Base-by-base conservation (phyloP, 768 basidiomycete genomes). In the Pluteus cervinus region DNA sequence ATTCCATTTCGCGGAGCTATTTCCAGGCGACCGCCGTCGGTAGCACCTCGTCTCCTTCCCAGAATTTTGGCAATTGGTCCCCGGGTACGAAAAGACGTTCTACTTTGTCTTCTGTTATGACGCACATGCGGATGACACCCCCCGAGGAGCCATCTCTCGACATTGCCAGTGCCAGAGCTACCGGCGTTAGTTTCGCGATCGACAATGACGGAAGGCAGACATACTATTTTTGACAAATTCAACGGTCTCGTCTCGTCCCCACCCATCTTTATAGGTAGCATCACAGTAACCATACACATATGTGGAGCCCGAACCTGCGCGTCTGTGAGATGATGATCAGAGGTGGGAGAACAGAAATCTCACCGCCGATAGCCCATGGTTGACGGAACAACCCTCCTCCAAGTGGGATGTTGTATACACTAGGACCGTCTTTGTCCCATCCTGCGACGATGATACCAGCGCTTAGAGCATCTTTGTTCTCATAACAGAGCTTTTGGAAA, bases 241-340 rank as follows among this genome's bases (percentile, higher is more conserved):
- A 39, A 99, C 65, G 0, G 92, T 96, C 63, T 97, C 79, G 25
- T 91, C 88, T 48, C 75, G 75, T 5, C 76, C 79, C 92, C 89
- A 94, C 11, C 86, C 89, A 20, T 97, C 93, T 60, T 80, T 65
- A 57, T 86, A 99, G 18, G 92, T 97, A n/a, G 96, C 91, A 58
- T 99, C 96, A 51, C 96, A 98, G 65, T 97, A 98, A 36, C 94
- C 96, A 55, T 98, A 99, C 8, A 98, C 91, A 56, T 98, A 99
- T 6, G 92, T 91, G 24, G 92, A 96, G 6, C 96, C 96, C 35
- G 91, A 94, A 17, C 90, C 86, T 90, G 47, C n/a, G 14, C 35
- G 25, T 29, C 21, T 12, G 23, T 39, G 42, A 36, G 35, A 28
- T 50, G 31, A 26, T 22, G 35, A 17, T 16, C 15, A 14, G 9